phyloP scores from a whole-genome alignment of 1,139 yeast species.

The Yamadazyma friedrichii region DNA sequence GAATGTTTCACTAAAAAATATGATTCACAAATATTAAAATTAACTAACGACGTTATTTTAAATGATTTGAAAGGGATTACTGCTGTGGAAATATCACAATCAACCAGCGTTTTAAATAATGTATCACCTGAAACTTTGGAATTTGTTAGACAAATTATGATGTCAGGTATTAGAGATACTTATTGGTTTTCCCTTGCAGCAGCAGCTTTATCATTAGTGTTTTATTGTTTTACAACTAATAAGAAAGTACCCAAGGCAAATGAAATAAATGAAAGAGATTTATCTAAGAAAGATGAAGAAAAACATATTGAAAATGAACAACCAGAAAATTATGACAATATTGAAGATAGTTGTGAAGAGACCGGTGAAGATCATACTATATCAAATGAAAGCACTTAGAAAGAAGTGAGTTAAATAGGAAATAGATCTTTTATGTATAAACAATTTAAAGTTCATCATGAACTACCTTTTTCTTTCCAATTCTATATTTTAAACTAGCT shows the following conservation, averaged over 20 bases:
- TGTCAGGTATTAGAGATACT: constrained; percentile 31
- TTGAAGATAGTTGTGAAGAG: neutral
- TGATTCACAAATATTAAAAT: too few species aligned
- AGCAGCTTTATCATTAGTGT: constrained; percentile 27
- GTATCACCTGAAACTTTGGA: too few species aligned
- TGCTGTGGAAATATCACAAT: too few species aligned
- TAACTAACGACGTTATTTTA: too few species aligned
- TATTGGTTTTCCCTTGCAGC: constrained; percentile 41
- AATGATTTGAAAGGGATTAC: too few species aligned
- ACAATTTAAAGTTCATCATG: constrained; percentile 37
- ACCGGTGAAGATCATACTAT: too few species aligned
- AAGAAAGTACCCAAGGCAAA: constrained; percentile 35
- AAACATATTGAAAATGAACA: neutral
- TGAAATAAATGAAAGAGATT: constrained; percentile 19
- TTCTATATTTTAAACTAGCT: constrained; percentile 30
- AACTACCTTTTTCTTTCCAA: constrained; percentile 20
- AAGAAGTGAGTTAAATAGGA: neutral
- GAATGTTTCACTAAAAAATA: too few species aligned
- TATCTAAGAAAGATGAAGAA: neutral
- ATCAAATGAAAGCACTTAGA: too few species aligned
- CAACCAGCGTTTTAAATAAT: too few species aligned
- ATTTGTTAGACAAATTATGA: too few species aligned
- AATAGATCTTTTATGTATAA: neutral
- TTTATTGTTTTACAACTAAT: constrained; percentile 35
- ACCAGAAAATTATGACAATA: too few species aligned